Base-by-base conservation (phyloP, 73 alveolate species). In the Paramecium sonneborni region DNA sequence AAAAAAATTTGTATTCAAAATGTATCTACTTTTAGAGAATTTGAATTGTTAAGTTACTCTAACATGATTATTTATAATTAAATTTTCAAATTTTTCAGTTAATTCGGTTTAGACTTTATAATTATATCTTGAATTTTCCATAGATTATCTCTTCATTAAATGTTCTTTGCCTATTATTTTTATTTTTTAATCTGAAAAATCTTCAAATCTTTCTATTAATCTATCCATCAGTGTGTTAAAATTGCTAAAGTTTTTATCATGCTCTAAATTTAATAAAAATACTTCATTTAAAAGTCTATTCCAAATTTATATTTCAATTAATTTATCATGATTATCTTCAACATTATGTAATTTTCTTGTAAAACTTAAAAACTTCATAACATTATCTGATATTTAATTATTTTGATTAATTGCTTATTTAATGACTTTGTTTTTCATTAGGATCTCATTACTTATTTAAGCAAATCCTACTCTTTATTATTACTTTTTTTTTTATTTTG, bases 81-180 rank as follows among this genome's bases (percentile, higher is more conserved):
- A 32, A 11, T 26, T 26, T 62, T 32, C 44, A 62, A 62, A 62
- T 30, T 62, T 62, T 15, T 62, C 39, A 12, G 84, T 62, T n/a
- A 62, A 62, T 30, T 62, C 84, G 6, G 84, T 62, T n/a, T 62
- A 62, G 1, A 74, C 87, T 39, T 39, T 74, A 37, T 37, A 74
- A 37, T 34, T 37, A 37, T 74, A 37, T n/a, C 58, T 37, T 10
- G 87, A 34, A 79, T 79, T 79, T 24, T 38, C 39, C 34, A 39
- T 23, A 7, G 41, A 79, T 23, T 79, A 44, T 79, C 72, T 79
- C 12, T 46, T 79, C 69, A 46, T 46, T 14, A 43, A 21, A 44
- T 41, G 55, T 20, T 79, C 90, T 34, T 79, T 79, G 26, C 90
- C 90, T 41, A 79, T 79, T 7, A 79, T 79, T 44, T 34, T 79